Percentiles rank a stretch among this genome's conserved stretches.
Evolutionary conservation across 768 basidiomycete species (phyloP).

Genomic region (Tylopilus intermedius): DNA sequence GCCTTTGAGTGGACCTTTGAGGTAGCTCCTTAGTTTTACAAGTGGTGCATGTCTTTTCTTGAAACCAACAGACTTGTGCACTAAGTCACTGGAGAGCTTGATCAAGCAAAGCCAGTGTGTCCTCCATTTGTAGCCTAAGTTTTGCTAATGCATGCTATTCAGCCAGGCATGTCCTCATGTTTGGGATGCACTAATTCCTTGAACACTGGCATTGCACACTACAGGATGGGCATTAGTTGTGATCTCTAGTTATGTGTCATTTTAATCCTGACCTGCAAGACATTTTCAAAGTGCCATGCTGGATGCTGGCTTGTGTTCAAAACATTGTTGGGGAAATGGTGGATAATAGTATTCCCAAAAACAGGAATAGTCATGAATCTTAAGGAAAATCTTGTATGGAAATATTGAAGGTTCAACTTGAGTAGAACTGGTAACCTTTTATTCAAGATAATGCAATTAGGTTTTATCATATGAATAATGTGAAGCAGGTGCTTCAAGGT

Average conservation of each 20-base stretch:
- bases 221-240: no score
- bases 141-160: slow-evolving; percentile 16
- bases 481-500: not conserved
- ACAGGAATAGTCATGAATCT: not conserved
- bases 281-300: slow-evolving; percentile 8
- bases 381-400: no score
- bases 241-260: no score
- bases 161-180: slow-evolving; percentile 15
- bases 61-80: not conserved
- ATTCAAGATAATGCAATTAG: not conserved
- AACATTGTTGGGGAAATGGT: slow-evolving; percentile 32
- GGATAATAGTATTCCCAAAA: slow-evolving; percentile 23
- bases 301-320: slow-evolving; percentile 33
- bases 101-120: not conserved
- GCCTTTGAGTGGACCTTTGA: not conserved
- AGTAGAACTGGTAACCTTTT: not conserved
- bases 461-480: not conserved
- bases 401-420: not conserved
- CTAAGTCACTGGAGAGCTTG: not conserved
- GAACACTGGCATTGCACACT: slow-evolving; percentile 30
- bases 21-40: not conserved
- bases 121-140: not conserved
- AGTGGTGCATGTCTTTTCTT: not conserved
- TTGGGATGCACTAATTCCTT: slow-evolving; percentile 32
- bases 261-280: slow-evolving; percentile 9